Conservation (phyloP, 1,139 yeast genomes). For the Geotrichum fermentans region DNA sequence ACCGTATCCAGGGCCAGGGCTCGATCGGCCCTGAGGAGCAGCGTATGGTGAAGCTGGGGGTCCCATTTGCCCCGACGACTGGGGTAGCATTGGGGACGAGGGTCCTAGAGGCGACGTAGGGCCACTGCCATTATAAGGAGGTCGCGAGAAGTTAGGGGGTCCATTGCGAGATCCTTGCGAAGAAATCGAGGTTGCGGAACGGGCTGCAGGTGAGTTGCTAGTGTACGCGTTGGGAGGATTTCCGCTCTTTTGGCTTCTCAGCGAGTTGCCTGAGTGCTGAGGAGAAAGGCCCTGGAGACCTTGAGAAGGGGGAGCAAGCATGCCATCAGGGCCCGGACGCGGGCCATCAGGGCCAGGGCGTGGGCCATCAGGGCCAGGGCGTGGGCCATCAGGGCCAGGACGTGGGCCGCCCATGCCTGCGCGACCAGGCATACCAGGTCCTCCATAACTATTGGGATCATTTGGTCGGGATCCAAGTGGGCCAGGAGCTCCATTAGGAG, state of each 20-base stretch:
- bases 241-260: not conserved
- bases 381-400: not conserved
- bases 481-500: not conserved
- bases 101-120: conserved; percentile 1
- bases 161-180: conserved; percentile 11
- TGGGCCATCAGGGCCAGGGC: not conserved
- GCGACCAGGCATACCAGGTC: conserved; percentile 1
- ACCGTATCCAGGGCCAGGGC: conserved; percentile 1
- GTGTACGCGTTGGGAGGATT: conserved; percentile 9
- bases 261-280: conserved; percentile 4
- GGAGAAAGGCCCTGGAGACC: conserved; percentile 4
- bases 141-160: conserved; percentile 11
- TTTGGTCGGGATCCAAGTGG: not conserved
- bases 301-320: not conserved
- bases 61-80: not conserved
- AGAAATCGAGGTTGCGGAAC: conserved; percentile 10
- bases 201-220: conserved; percentile 9
- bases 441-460: not conserved
- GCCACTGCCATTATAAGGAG: conserved; percentile 4
- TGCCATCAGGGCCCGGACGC: not conserved
- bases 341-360: not conserved
- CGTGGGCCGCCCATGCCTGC: not conserved
- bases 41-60: not conserved
- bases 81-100: conserved; percentile 1
- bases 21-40: not conserved